Base-by-base conservation (phyloP, 257 asterid genomes). In the Datura wrightii region DNA sequence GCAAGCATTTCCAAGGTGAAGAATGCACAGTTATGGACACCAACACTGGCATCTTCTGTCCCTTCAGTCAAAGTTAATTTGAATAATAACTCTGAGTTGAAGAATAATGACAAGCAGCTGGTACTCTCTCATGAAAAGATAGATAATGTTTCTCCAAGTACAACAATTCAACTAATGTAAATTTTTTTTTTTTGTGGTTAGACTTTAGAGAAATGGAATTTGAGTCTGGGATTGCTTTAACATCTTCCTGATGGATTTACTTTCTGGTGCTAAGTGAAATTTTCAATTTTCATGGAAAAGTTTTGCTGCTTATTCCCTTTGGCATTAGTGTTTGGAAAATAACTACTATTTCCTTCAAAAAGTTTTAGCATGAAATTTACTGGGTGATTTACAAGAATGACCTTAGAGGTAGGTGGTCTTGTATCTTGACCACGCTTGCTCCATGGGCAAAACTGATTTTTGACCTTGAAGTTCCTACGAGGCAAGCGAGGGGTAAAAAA, bases 11-110 rank as follows among this genome's bases (percentile, higher is more conserved):
- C 86, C 10, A 84, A 65, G 84, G 86, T 84, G 34, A 84, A 84
- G 63, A 84, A 62, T 62, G 86, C 86, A 76, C 63, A 84, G 13
- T 42, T 84, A 8, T 79, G 83, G 84, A 48, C 92, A 9, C 98
- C 97, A 11, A 78, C 88, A 31, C 52, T 69, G 46, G 82, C 63
- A 14, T 78, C 82, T 34, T 53, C 82, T 31, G 65, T 50, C 46
- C 82, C 82, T 78, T 52, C 82, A 34, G 48, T 16, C 65, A 78
- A 31, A 78, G 65, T 78, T 78, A 52, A 34, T 78, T 78, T 52
- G 48, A 78, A 19, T 52, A 52, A 31, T 50, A 24, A 24, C 31
- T 76, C 63, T 52, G 82, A 50, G 63, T 76, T 76, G 62, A 76
- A 9, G 55, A 71, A 31, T 50, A 53, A 78, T 52, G 63, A 31